phyloP scores from a whole-genome alignment of 2,329 filamentous ascomycete genomes.

The Sporothrix euskadiensis region DNA sequence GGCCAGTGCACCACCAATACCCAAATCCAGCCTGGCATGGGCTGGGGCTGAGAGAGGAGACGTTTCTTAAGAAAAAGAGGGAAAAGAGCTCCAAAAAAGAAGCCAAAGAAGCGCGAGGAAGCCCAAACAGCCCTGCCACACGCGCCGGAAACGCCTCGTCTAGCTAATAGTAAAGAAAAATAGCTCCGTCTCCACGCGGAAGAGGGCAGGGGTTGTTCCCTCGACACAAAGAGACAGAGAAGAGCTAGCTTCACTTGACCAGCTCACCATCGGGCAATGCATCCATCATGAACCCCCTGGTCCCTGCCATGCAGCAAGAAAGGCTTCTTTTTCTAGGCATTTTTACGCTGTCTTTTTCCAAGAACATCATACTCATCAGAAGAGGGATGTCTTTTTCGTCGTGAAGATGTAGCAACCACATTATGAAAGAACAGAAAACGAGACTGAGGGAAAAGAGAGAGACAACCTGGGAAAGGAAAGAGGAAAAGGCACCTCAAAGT shows the following conservation, averaged over 20 bases:
- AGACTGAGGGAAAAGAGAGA: not conserved
- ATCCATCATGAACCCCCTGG: not conserved
- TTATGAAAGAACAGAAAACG: not conserved
- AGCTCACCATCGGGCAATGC: not conserved
- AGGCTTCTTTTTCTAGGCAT: not conserved
- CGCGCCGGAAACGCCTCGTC: not conserved
- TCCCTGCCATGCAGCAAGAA: not conserved
- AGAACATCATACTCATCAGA: not conserved
- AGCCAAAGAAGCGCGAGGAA: no score
- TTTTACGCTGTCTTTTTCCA: not conserved
- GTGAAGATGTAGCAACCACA: not conserved
- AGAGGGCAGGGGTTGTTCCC: not conserved
- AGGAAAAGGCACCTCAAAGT: not conserved
- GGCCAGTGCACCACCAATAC: not conserved
- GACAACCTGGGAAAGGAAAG: not conserved
- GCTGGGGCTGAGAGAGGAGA: slow-evolving; percentile 1
- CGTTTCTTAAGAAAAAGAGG: no score
- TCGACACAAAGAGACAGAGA: not conserved
- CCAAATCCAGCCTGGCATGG: slow-evolving; percentile 7
- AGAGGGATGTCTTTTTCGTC: not conserved
- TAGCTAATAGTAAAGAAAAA: not conserved
- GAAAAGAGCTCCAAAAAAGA: no score
- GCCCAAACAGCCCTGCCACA: no score
- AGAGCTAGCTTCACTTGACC: not conserved
- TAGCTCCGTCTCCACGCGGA: not conserved